These are phyloP conservation scores for Zizania latifolia DNA, from an alignment of 176 grass and related monocot species.

Conservation along the genomic window DNA sequence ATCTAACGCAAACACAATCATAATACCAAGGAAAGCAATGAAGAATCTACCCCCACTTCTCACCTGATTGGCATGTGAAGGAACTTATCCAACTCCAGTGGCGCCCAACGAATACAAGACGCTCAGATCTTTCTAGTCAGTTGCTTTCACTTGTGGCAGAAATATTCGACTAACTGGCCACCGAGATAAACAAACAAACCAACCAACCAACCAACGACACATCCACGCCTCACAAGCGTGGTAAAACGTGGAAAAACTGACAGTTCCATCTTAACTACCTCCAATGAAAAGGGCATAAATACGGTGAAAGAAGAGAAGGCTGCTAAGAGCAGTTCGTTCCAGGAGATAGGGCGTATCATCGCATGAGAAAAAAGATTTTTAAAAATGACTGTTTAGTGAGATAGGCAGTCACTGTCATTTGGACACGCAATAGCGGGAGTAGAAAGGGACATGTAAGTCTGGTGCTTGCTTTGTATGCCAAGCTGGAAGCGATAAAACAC, in stretches of 20 bases:
- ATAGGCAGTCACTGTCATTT: slow-evolving; percentile 8
- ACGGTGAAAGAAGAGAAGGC: not conserved
- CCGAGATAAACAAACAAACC: not conserved
- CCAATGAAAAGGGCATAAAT: not conserved
- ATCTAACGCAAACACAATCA: not conserved
- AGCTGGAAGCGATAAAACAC: slow-evolving; percentile 18
- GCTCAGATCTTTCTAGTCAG: not conserved
- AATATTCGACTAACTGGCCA: not conserved
- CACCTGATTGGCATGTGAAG: not conserved
- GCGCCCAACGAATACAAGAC: not conserved
- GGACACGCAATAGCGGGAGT: slow-evolving; percentile 13
- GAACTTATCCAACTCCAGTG: not conserved
- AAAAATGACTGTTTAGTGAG: not conserved
- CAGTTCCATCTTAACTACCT: not conserved
- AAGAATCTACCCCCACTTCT: not conserved
- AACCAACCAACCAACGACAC: no score
- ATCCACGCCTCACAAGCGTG: not conserved
- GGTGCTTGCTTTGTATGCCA: slow-evolving; percentile 21
- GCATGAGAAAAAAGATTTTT: not conserved
- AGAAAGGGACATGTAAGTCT: slow-evolving; percentile 19
- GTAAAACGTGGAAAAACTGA: not conserved
- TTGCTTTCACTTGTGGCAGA: slow-evolving; percentile 17
- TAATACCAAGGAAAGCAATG: not conserved
- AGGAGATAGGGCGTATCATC: not conserved
- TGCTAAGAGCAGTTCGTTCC: not conserved